A percentile compares a stretch with the other conserved stretches of the same genome.
Evolutionary conservation across 345 rosid genomes (phyloP).

Genomic region (Salix purpurea): DNA sequence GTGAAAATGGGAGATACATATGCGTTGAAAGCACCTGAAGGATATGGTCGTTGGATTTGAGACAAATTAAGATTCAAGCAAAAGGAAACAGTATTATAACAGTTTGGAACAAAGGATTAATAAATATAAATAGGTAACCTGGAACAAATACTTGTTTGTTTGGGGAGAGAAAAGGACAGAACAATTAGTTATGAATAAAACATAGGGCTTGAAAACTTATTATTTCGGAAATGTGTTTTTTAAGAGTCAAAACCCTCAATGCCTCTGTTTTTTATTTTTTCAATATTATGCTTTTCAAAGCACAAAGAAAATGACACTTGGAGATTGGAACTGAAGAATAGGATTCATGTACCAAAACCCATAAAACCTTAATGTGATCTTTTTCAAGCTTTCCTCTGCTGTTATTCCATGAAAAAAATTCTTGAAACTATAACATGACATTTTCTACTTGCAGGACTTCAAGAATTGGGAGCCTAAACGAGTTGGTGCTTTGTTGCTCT

Average conservation of each 20-base stretch:
- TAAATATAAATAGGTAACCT: no score
- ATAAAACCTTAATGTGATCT: not conserved
- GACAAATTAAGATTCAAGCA: not conserved
- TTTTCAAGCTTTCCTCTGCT: not conserved
- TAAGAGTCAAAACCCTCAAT: no score
- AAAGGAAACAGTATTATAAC: no score
- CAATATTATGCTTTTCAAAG: no score
- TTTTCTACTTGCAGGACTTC: constrained; percentile 51
- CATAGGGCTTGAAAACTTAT: no score
- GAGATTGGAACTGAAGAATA: no score
- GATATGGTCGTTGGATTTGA: not conserved
- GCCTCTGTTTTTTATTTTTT: no score
- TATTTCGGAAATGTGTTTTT: no score
- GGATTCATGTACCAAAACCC: not conserved
- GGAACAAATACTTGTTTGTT: no score
- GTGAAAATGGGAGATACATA: not conserved
- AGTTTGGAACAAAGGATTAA: not conserved
- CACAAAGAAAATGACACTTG: no score
- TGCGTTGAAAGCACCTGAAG: not conserved
- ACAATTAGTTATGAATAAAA: no score
- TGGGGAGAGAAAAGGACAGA: no score
- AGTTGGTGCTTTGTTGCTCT: constrained; percentile 53
- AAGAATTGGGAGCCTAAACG: constrained; percentile 72
- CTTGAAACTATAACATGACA: not conserved
- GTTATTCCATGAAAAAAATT: not conserved